A percentile compares a stretch with the other conserved stretches of the same genome.
Evolutionary conservation across 2,329 filamentous ascomycete species (phyloP).

Genomic region (Penicillium paneum): DNA sequence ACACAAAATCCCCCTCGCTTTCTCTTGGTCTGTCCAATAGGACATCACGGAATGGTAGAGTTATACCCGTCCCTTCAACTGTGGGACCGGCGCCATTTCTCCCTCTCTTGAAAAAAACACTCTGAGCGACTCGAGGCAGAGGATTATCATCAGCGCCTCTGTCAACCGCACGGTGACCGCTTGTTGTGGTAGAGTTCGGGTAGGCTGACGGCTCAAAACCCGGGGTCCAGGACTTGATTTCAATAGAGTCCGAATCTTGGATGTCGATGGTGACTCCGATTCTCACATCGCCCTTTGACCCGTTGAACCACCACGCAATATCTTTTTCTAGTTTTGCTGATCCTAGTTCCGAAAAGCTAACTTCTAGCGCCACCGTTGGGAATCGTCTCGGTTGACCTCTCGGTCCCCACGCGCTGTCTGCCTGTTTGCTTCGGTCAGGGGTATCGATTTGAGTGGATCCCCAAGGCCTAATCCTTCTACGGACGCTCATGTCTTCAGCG

Average conservation of each 20-base stretch:
- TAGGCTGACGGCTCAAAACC: no score
- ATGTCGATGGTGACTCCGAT: neutral
- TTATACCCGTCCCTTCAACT: no score
- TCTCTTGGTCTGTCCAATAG: no score
- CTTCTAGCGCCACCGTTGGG: neutral
- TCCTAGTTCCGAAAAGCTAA: neutral
- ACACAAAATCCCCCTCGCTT: no score
- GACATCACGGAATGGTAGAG: no score
- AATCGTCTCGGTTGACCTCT: neutral
- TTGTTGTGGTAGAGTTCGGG: no score
- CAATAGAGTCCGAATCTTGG: neutral
- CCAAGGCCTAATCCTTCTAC: neutral
- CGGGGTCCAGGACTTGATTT: neutral
- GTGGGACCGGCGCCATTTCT: no score
- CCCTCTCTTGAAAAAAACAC: no score
- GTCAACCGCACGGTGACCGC: no score
- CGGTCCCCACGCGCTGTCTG: neutral
- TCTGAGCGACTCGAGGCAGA: no score
- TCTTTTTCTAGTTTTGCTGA: neutral
- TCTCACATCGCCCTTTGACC: neutral
- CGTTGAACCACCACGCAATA: neutral
- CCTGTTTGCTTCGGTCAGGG: neutral
- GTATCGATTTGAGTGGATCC: neutral
- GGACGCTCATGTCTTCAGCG: neutral
- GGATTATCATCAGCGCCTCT: no score